A percentile compares a stretch with the other conserved stretches of the same genome.
These are phyloP conservation scores for Elsinoe fawcettii DNA, from an alignment of 2,329 filamentous ascomycete species.

Conservation along the genomic window DNA sequence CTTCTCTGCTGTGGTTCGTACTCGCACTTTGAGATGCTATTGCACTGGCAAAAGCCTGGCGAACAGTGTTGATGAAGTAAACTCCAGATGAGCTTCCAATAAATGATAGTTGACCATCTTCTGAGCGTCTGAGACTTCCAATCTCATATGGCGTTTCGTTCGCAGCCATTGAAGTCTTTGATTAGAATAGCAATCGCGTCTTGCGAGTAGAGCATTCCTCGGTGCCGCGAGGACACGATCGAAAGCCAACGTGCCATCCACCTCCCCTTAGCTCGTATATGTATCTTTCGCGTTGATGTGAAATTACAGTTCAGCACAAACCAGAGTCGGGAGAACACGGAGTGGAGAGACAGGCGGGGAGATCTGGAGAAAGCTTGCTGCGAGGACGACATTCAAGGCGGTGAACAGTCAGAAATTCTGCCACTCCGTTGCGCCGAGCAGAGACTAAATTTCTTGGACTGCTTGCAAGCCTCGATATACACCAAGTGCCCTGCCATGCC, in stretches of 20 bases:
- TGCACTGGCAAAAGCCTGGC: conserved; percentile 40
- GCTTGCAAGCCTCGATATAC: not conserved
- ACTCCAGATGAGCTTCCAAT: conserved; percentile 47
- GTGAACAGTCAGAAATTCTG: not conserved
- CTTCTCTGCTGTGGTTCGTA: not conserved
- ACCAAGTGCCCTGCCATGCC: conserved; percentile 56
- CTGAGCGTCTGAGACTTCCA: conserved; percentile 8
- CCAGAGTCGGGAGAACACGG: not conserved
- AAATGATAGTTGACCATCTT: conserved; percentile 27
- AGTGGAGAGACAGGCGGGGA: not conserved
- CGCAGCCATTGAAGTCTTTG: not conserved
- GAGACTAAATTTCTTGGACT: not conserved
- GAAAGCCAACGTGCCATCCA: not conserved
- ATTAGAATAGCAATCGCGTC: not conserved
- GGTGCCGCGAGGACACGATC: not conserved
- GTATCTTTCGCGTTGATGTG: not conserved
- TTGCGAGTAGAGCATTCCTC: not conserved
- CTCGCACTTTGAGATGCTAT: not conserved
- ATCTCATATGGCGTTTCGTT: conserved; percentile 11
- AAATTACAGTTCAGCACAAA: not conserved
- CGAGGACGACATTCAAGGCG: not conserved
- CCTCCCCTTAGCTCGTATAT: not conserved
- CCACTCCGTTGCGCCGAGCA: not conserved
- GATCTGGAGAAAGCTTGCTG: not conserved
- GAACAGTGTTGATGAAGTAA: conserved; percentile 49